Percentiles rank a stretch among this genome's conserved stretches.
Evolutionary conservation across 1,284 basidiomycete genomes (phyloP).

Genomic region (Mycosarcoma maydis): DNA sequence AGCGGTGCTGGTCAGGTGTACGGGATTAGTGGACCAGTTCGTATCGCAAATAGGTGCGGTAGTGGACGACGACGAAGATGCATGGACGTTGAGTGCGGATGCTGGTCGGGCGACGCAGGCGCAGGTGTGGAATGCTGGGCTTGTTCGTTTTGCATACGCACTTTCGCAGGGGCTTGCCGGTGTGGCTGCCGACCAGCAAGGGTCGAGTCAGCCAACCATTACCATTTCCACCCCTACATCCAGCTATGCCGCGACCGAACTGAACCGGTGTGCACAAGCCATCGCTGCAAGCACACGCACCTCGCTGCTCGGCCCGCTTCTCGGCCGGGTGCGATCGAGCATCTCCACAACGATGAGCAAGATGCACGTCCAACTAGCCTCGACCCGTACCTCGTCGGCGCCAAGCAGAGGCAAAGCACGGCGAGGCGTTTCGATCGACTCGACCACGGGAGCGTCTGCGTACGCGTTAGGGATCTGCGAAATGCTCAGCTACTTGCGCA

Average conservation of each 20-base stretch:
- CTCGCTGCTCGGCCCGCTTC: constrained; percentile 3
- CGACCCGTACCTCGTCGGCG: no score
- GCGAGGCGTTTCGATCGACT: constrained; percentile 13
- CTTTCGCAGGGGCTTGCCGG: constrained; percentile 3
- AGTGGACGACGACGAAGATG: constrained; percentile 6
- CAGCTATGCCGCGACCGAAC: constrained; percentile 6
- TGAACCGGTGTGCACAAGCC: not conserved
- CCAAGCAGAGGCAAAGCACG: not conserved
- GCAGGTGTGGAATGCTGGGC: constrained; percentile 23
- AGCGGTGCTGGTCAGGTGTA: constrained; percentile 76
- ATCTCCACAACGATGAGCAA: constrained; percentile 4
- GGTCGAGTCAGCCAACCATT: not conserved
- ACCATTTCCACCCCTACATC: not conserved
- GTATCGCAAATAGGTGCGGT: not conserved
- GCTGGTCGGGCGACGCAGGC: constrained; percentile 1
- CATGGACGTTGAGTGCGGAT: constrained; percentile 1
- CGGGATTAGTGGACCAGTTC: constrained; percentile 69
- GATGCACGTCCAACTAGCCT: constrained; percentile 21
- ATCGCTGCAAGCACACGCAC: not conserved
- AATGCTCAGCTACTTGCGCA: constrained; percentile 2
- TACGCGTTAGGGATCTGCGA: constrained; percentile 22
- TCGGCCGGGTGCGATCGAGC: not conserved
- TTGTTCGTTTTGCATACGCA: constrained; percentile 18
- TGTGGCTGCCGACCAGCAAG: constrained; percentile 13
- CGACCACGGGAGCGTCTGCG: constrained; percentile 20